A percentile compares a stretch with the other conserved stretches of the same genome.
Conservation (phyloP, 805 yeast genomes). For the Yarrowia hollandica region DNA sequence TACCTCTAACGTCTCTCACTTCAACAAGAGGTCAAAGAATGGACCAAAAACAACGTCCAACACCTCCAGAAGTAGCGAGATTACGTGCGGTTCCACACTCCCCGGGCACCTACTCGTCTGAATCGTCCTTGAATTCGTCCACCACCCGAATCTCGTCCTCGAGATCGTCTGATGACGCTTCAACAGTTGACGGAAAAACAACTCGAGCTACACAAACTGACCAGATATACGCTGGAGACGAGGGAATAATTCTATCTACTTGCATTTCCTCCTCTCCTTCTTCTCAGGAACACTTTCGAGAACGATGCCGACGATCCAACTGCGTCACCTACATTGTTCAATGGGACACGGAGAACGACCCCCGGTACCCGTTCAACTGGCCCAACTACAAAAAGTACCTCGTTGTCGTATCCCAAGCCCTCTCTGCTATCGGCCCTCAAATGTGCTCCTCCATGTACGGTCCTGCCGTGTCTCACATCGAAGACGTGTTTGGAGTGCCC, state of each 20-base stretch:
- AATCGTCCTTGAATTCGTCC: conserved; percentile 4
- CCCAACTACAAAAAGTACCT: conserved; percentile 9
- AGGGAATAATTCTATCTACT: not conserved
- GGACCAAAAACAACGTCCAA: not conserved
- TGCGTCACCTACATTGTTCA: conserved; percentile 14
- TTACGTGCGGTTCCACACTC: not conserved
- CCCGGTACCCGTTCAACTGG: conserved; percentile 30
- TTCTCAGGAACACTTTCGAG: not conserved
- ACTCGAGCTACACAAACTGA: conserved; percentile 2
- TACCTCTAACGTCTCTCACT: not conserved
- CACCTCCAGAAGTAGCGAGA: not conserved
- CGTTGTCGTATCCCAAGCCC: conserved; percentile 25
- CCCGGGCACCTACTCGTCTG: not conserved
- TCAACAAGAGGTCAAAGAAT: not conserved
- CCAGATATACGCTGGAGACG: not conserved
- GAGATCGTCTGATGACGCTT: not conserved
- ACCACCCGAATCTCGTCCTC: conserved; percentile 1
- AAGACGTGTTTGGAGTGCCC: conserved; percentile 1
- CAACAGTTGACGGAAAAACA: not conserved
- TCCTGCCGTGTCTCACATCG: not conserved
- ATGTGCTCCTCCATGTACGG: conserved; percentile 25
- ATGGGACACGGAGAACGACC: not conserved
- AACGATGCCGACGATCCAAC: conserved; percentile 20
- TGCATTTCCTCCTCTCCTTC: not conserved
- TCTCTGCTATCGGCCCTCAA: conserved; percentile 20